Conservation (phyloP, 2,329 filamentous ascomycete genomes). For the Stemphylium vesicarium region DNA sequence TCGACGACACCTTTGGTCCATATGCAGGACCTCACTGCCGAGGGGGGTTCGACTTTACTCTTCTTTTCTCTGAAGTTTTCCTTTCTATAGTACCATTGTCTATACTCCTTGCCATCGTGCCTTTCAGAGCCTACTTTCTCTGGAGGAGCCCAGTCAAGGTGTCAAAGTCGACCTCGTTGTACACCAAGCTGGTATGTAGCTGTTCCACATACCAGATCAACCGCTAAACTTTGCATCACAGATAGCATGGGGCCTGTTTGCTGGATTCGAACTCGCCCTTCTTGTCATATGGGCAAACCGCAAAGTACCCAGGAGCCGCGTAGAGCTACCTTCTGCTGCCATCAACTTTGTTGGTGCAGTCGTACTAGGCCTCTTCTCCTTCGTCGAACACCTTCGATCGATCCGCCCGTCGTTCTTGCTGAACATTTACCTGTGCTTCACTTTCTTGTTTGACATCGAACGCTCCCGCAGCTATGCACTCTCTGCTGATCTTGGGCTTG, state of each 20-base stretch:
- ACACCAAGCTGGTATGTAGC: conserved; percentile 38
- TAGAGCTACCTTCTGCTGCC: conserved; percentile 35
- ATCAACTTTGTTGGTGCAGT: conserved; percentile 37
- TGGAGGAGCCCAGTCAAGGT: conserved; percentile 35
- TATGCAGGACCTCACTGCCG: conserved; percentile 40
- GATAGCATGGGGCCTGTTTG: conserved; percentile 33
- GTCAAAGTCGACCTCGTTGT: conserved; percentile 26
- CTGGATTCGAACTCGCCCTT: conserved; percentile 37
- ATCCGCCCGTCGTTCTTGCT: conserved; percentile 57
- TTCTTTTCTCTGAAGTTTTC: conserved; percentile 46
- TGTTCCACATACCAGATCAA: neutral
- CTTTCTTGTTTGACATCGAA: conserved; percentile 55
- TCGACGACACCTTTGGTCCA: conserved; percentile 44
- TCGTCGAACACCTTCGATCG: conserved; percentile 55
- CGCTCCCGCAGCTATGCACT: conserved; percentile 52
- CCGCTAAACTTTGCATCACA: conserved; percentile 9
- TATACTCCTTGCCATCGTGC: conserved; percentile 38
- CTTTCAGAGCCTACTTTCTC: conserved; percentile 38
- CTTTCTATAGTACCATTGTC: conserved; percentile 41
- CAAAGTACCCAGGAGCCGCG: conserved; percentile 16
- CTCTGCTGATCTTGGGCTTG: conserved; percentile 38
- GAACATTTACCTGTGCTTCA: conserved; percentile 55
- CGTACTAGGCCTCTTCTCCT: conserved; percentile 51
- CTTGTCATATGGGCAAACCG: conserved; percentile 37
- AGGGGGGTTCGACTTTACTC: conserved; percentile 49